A percentile compares a stretch with the other conserved stretches of the same genome.
Evolutionary conservation across 257 asterid genomes (phyloP).

Genomic region (Primulina tabacum): DNA sequence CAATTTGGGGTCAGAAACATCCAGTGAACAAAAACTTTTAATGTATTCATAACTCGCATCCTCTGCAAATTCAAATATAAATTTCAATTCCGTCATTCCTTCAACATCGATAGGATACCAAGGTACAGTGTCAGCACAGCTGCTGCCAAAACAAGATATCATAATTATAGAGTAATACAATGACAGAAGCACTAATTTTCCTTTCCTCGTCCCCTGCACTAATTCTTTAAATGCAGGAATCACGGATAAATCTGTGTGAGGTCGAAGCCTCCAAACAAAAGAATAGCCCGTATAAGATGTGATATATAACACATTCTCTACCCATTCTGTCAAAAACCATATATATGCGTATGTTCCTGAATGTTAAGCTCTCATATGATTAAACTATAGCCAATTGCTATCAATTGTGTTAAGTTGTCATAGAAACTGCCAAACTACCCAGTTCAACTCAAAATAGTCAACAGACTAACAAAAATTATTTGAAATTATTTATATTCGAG

Average conservation of each 20-base stretch:
- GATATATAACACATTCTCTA: not conserved
- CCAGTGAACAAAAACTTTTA: not conserved
- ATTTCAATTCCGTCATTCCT: too few species aligned
- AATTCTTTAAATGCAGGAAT: not conserved
- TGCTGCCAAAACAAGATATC: not conserved
- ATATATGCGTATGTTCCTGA: not conserved
- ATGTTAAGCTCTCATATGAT: not conserved
- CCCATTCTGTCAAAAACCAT: not conserved
- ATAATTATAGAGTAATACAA: too few species aligned
- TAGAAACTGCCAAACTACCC: not conserved
- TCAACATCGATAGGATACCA: not conserved
- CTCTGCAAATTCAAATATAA: too few species aligned
- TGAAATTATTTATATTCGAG: too few species aligned
- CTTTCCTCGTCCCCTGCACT: not conserved
- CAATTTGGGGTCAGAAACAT: not conserved
- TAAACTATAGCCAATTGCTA: too few species aligned
- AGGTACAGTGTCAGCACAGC: not conserved
- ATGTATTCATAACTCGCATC: too few species aligned
- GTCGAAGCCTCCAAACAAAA: not conserved
- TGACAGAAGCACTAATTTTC: not conserved
- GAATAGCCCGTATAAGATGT: not conserved
- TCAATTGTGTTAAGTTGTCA: too few species aligned
- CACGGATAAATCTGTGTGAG: not conserved
- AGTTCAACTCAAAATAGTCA: not conserved
- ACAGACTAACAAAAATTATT: too few species aligned